Base-by-base conservation (phyloP, 345 rosid genomes). In the Gynandropsis gynandra region DNA sequence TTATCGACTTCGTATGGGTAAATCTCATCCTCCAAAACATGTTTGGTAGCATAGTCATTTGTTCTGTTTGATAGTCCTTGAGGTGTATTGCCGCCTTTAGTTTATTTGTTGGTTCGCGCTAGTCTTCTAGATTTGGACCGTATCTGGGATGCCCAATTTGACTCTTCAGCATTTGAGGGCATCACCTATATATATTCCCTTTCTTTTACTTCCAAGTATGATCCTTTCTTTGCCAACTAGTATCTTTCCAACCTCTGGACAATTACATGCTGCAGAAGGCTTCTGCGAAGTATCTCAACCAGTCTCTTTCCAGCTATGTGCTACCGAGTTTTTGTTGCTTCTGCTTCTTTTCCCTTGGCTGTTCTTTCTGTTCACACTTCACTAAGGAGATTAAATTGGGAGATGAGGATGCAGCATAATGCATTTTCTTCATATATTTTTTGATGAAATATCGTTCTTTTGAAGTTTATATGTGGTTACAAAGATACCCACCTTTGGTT, bases 1-100 rank as follows among this genome's bases (percentile, higher is more conserved):
- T 40, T 69, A 68, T 54, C 75, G 46, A 60, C 61, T 59, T 32
- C 74, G 60, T 31, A 60, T 89, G 71, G 95, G 97, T 86, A 82
- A 62, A 55, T 39, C 49, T 65, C 32, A 16, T 58, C 39, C 24
- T 31, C 9, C n/a, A 16, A 20, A 10, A 40, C 63, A 31, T 49
- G 21, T 19, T n/a, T 1, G 24, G 11, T 42, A 36, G 62, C 32
- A 42, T 50, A 27, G 8, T 16, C 36, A 1, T 49, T 10, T 32
- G 27, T 2, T 14, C 20, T 39, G 50, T 7, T 55, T 14, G 40
- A 3, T 39, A 46, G 19, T 7, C 50, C 14, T 34, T 39, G 21
- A 38, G 50, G 32, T 58, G 11, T 34, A 18, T 38, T 21, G 4
- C 44, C 32, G 16, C 47, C 20, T 16, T 15, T 42, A 20, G 3